Evolutionary conservation across 140 eudicot species (phyloP), one percentile per base, ranked within the genome.

Genomic region (Erigeron philadelphicus): DNA sequence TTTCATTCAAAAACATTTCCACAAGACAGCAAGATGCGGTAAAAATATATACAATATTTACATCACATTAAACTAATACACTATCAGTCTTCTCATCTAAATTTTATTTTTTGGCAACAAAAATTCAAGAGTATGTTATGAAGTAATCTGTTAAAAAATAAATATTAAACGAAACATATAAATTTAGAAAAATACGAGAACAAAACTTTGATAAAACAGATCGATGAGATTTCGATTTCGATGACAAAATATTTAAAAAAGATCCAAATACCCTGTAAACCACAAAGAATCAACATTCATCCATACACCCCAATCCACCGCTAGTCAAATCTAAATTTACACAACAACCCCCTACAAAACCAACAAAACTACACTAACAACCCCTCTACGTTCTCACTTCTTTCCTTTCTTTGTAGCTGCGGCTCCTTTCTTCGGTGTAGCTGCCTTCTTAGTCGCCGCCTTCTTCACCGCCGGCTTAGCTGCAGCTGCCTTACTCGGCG

Each of bases 281-380:
- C 12, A 15, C 15, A 50, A 50, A 13, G 3, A 53, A 53, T 53
- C 58, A 16, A 53, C 4, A 31, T 31, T 5, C 38, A 31, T 31
- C 38, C 38, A 1, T 12, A 53, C 25, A 53, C 58, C 59, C 59
- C 38, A 31, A 53, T n/a, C 18, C 11, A 53, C 59, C 59, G 16
- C 58, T 21, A 16, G 16, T 53, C 59, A 53, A 16, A 45, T 7
- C 16, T 21, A 53, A 64, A 72, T 78, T 78, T 78, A 78, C 78
- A 78, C 6, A 56, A 57, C 66, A 25, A 38, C 48, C 62, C 75
- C 75, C 70, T 68, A 77, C 63, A 31, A 64, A 77, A 76, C 75
- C 50, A 70, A 57, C 77, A 6, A 21, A 15, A 41, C 13, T 16
- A 8, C 75, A 50, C 75, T 68, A 61, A 65, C 9, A 38, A 11